Evolutionary conservation across 352 stramenopile genomes (phyloP).

Genomic region (Halophytophthora polymorphica): DNA sequence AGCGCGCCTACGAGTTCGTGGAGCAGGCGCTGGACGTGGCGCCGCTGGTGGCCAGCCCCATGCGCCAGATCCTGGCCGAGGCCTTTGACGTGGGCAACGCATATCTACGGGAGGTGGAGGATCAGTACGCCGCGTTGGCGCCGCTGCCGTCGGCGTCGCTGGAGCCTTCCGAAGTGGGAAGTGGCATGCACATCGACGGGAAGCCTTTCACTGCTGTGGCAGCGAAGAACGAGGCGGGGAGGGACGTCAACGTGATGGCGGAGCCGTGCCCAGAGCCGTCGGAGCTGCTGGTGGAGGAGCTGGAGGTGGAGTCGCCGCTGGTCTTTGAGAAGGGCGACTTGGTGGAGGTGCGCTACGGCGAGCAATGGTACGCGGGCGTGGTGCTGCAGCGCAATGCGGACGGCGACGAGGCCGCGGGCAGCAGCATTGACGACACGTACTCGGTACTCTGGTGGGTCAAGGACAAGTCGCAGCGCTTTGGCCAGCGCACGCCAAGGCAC

Average conservation of each 20-base stretch:
- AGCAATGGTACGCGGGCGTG: constrained; percentile 63
- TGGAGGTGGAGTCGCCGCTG: constrained; percentile 4
- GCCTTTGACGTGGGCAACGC: constrained; percentile 55
- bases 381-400: constrained; percentile 59
- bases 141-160: constrained; percentile 15
- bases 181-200: not conserved
- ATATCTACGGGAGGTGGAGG: constrained; percentile 47
- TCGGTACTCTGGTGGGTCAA: constrained; percentile 81
- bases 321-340: constrained; percentile 59
- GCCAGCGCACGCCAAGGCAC: constrained; percentile 43
- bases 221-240: not conserved
- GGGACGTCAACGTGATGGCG: not conserved
- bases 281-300: constrained; percentile 1
- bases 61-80: constrained; percentile 70
- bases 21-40: constrained; percentile 43
- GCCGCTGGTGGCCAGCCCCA: constrained; percentile 51
- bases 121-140: constrained; percentile 56
- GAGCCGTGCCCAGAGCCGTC: too few species aligned
- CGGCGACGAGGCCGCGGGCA: constrained; percentile 20
- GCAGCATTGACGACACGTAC: constrained; percentile 62
- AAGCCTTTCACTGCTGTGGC: too few species aligned
- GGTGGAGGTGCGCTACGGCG: constrained; percentile 54
- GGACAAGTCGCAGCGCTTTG: constrained; percentile 75
- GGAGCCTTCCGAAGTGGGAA: constrained; percentile 2
- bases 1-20: constrained; percentile 63